Evolutionary conservation across 2,329 filamentous ascomycete genomes (phyloP), one percentile per base, ranked within the genome.

Genomic region (Scorias spongiosa): DNA sequence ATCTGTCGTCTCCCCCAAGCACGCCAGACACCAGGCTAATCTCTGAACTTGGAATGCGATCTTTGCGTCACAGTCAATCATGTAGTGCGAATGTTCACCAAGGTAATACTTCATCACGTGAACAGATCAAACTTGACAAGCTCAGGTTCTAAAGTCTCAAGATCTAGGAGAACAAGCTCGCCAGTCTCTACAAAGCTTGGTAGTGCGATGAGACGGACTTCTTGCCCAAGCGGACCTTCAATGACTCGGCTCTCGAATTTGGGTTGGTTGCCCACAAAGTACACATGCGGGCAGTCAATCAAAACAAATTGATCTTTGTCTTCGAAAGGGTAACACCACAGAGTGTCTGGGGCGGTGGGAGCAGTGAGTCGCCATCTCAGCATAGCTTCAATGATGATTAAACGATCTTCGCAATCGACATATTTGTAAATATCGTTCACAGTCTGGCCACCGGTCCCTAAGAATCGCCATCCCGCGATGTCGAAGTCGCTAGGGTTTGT

Each of bases 281-380:
- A 96, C 29, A 98, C 69, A 57, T 98, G 89, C 2, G 91, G 91
- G 49, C 85, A 93, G 14, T 78, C 68, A 49, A 80, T 76, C 55
- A 98, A 72, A 38, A 96, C 81, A 57, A 96, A 93, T 1, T 85
- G 87, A 57, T 98, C 93, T 41, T 86, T 76, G 14, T 91, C 84
- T 63, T 96, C 88, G 64, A 94, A 98, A 0, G 91, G 91, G 58
- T 96, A 98, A 57, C 84, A 88, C 84, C 87, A 94, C 38, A 98
- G 61, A 0, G 93, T 98, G 63, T 98, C 93, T 0, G 93, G 91
- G 1, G 91, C 91, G 0, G 91, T 98, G 1, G 91, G 91, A 5
- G 91, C 91, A 51, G 79, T 79, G 58, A 86, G 84, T 48, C 91
- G 75, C 91, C 91, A 98, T 46, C 87, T 74, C 51, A 93, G 79